These are phyloP conservation scores for Phytophthora cryptogea DNA, from an alignment of 352 stramenopile species.

Conservation along the genomic window DNA sequence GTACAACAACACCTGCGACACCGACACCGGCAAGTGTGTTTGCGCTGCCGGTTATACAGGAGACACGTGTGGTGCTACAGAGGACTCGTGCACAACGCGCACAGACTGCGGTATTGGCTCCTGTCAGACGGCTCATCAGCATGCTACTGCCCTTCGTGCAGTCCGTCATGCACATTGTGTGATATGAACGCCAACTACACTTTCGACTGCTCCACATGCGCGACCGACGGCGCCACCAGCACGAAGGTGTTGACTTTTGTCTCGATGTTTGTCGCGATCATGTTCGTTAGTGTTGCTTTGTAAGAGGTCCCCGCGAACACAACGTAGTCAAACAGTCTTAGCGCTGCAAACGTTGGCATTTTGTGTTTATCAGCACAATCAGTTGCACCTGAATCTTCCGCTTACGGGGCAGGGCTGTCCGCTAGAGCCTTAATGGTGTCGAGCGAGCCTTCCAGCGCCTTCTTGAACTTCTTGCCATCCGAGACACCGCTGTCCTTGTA, in stretches of 20 bases:
- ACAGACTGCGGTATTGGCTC: conserved; percentile 34
- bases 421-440: conserved; percentile 82
- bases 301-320: conserved; percentile 4
- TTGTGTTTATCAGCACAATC: conserved; percentile 6
- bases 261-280: conserved; percentile 20
- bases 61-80: conserved; percentile 41
- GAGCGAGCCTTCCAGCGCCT: conserved; percentile 60
- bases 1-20: conserved; percentile 44
- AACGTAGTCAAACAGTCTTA: not conserved
- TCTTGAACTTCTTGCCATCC: conserved; percentile 73
- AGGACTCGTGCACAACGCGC: conserved; percentile 38
- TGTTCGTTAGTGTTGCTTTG: conserved; percentile 25
- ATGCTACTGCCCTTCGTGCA: conserved; percentile 41
- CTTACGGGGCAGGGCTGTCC: conserved; percentile 50
- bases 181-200: conserved; percentile 25
- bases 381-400: conserved; percentile 1
- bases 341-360: conserved; percentile 8
- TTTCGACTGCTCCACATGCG: conserved; percentile 34
- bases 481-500: conserved; percentile 80
- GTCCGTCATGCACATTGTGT: conserved; percentile 33
- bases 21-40: conserved; percentile 40
- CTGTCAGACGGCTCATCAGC: conserved; percentile 37
- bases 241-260: conserved; percentile 23
- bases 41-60: conserved; percentile 42
- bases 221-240: conserved; percentile 6